Percentiles rank a stretch among this genome's conserved stretches.
These are phyloP conservation scores for Talaromyces amestolkiae DNA, from an alignment of 2,329 filamentous ascomycete genomes.

Conservation along the genomic window DNA sequence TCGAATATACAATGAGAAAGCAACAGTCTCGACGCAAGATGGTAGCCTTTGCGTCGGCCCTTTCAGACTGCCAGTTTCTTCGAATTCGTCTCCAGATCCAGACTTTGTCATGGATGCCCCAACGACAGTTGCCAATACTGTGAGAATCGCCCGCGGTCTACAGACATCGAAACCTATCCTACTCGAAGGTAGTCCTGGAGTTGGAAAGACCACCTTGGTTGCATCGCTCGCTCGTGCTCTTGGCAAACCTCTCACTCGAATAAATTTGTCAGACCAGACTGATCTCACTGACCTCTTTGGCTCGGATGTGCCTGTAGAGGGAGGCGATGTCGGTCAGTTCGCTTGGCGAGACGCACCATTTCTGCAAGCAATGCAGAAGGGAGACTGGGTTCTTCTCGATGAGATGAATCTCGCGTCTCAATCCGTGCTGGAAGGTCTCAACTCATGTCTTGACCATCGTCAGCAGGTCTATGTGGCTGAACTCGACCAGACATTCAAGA, in stretches of 20 bases:
- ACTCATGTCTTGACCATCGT: conserved; percentile 93
- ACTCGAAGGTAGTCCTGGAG: conserved; percentile 94
- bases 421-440: conserved; percentile 91
- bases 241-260: conserved; percentile 79
- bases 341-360: conserved; percentile 96
- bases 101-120: conserved; percentile 81
- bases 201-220: conserved; percentile 94
- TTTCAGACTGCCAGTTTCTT: conserved; percentile 64
- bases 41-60: conserved; percentile 65
- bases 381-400: conserved; percentile 93
- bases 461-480: conserved; percentile 95
- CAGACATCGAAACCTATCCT: conserved; percentile 88
- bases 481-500: conserved; percentile 87
- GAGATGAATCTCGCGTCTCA: conserved; percentile 99
- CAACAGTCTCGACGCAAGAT: conserved; percentile 57
- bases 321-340: conserved; percentile 85
- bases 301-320: conserved; percentile 91
- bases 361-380: conserved; percentile 91
- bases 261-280: conserved; percentile 97
- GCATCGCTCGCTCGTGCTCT: conserved; percentile 77
- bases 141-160: conserved; percentile 84
- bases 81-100: conserved; percentile 51
- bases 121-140: conserved; percentile 84
- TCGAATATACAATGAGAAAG: conserved; percentile 62
- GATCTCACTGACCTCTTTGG: conserved; percentile 97